phyloP scores from a whole-genome alignment of 345 rosid genomes.

The Kandelia obovata region DNA sequence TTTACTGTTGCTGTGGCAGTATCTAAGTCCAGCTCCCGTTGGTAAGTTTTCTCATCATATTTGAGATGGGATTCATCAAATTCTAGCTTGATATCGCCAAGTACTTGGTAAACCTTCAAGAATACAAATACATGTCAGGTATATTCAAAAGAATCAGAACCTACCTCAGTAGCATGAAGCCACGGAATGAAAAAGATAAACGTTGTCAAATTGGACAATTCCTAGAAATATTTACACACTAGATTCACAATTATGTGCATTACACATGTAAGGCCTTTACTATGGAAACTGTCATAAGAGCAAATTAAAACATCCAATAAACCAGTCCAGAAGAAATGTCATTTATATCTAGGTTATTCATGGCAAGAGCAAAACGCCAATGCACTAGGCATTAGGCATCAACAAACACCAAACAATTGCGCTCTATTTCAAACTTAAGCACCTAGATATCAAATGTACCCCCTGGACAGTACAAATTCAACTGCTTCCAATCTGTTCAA shows the following conservation, averaged over 20 bases:
- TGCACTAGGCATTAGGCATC: background rate
- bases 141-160: background rate
- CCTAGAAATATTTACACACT: too few species aligned
- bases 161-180: background rate
- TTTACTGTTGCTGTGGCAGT: slow-evolving; percentile 67
- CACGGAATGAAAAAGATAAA: background rate
- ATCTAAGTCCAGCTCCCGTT: slow-evolving; percentile 89
- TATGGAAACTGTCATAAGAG: background rate
- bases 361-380: background rate
- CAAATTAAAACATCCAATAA: background rate
- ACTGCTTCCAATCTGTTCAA: too few species aligned
- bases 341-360: background rate
- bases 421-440: background rate
- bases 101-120: slow-evolving; percentile 72
- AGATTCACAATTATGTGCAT: too few species aligned
- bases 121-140: slow-evolving; percentile 1
- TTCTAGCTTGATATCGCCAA: slow-evolving; percentile 77
- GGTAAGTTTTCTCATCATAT: slow-evolving; percentile 55
- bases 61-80: slow-evolving; percentile 68
- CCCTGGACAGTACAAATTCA: too few species aligned
- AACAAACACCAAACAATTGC: background rate
- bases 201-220: background rate
- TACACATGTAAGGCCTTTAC: too few species aligned
- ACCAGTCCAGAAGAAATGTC: background rate
- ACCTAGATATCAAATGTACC: too few species aligned